Conservation (phyloP, 2,329 filamentous ascomycete genomes). For the Arthrobotrys pseudoclavata region DNA sequence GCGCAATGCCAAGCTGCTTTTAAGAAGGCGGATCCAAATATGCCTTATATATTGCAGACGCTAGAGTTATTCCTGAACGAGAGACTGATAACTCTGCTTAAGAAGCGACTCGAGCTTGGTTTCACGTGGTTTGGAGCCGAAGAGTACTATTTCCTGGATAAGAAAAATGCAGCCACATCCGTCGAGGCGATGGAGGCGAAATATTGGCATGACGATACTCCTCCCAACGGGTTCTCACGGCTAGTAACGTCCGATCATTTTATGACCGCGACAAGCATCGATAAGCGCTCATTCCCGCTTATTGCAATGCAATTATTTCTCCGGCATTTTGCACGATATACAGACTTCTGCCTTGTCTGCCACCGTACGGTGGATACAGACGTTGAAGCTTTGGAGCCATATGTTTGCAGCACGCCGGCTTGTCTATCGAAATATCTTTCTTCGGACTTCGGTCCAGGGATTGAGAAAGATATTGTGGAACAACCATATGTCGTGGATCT, state of each 20-base stretch:
- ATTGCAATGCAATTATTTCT: constrained; percentile 74
- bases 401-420: constrained; percentile 80
- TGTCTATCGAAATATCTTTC: constrained; percentile 90
- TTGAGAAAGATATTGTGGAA: constrained; percentile 84
- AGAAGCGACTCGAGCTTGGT: constrained; percentile 70
- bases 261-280: constrained; percentile 68
- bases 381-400: constrained; percentile 80
- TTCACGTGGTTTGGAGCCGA: constrained; percentile 79
- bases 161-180: constrained; percentile 19
- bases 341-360: constrained; percentile 88
- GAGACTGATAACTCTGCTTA: constrained; percentile 75
- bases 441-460: constrained; percentile 86
- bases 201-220: constrained; percentile 62
- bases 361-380: constrained; percentile 76
- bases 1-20: constrained; percentile 41
- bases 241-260: constrained; percentile 64
- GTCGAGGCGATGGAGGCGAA: constrained; percentile 52
- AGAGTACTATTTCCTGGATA: constrained; percentile 67
- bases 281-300: constrained; percentile 70
- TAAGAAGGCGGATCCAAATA: constrained; percentile 30
- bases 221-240: constrained; percentile 55
- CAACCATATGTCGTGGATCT: constrained; percentile 88
- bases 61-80: constrained; percentile 71
- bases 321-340: constrained; percentile 82
- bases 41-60: constrained; percentile 46